These are phyloP conservation scores for Yarrowia keelungensis DNA, from an alignment of 805 yeast genomes.

Conservation along the genomic window DNA sequence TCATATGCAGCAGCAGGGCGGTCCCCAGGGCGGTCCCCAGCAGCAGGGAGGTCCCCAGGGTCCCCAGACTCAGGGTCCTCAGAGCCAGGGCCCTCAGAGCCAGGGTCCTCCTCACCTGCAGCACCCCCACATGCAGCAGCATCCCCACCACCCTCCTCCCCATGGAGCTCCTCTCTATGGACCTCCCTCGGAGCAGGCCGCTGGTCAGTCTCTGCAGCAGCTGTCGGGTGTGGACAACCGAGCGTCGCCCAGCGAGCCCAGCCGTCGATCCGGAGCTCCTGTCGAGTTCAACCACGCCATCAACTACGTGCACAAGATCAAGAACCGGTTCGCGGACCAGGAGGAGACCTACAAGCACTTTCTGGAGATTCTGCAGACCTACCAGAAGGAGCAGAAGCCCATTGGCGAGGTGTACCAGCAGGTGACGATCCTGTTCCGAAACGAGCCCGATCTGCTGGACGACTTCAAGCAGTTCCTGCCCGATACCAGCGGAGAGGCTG, in stretches of 20 bases:
- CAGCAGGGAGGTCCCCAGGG: slow-evolving; percentile 39
- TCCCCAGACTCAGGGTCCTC: slow-evolving; percentile 42
- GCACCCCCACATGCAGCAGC: slow-evolving; percentile 40
- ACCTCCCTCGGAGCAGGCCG: slow-evolving; percentile 41
- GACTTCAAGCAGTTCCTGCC: slow-evolving; percentile 97
- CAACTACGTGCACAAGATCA: slow-evolving; percentile 93
- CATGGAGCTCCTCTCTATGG: slow-evolving; percentile 34
- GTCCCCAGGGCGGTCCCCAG: slow-evolving; percentile 34
- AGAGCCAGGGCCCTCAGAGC: slow-evolving; percentile 35
- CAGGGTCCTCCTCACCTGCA: slow-evolving; percentile 40
- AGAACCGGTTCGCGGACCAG: slow-evolving; percentile 88
- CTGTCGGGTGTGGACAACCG: slow-evolving; percentile 54
- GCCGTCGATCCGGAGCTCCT: slow-evolving; percentile 58
- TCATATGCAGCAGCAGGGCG: slow-evolving; percentile 40
- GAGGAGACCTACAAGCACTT: slow-evolving; percentile 96
- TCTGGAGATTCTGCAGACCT: slow-evolving; percentile 92
- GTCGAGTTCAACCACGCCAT: slow-evolving; percentile 98
- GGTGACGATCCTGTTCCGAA: slow-evolving; percentile 84
- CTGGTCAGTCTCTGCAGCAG: slow-evolving; percentile 47
- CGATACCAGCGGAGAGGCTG: slow-evolving; percentile 59
- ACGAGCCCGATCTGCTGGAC: slow-evolving; percentile 92
- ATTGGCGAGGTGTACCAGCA: slow-evolving; percentile 95
- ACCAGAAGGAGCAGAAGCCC: slow-evolving; percentile 94
- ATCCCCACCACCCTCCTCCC: slow-evolving; percentile 29
- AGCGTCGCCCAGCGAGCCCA: slow-evolving; percentile 41